These are phyloP conservation scores for Fusarium nanum DNA, from an alignment of 2,329 filamentous ascomycete genomes.

Conservation along the genomic window DNA sequence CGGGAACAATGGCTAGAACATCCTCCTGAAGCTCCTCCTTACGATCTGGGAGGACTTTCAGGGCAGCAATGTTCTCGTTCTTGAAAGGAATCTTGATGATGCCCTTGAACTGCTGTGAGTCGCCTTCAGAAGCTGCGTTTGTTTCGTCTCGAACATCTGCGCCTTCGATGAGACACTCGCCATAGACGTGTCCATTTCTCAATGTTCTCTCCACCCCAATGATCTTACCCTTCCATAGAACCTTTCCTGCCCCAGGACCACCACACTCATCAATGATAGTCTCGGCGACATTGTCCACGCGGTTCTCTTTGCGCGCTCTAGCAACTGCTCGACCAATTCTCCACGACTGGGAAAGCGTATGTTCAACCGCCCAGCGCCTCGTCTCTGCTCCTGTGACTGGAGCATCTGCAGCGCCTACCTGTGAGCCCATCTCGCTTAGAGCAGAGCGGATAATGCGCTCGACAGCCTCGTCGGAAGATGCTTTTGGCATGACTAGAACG, in stretches of 20 bases:
- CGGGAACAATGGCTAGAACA: constrained; percentile 66
- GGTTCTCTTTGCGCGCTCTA: constrained; percentile 60
- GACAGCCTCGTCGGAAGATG: constrained; percentile 58
- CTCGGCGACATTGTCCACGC: constrained; percentile 66
- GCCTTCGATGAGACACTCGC: constrained; percentile 67
- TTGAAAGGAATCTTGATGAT: constrained; percentile 75
- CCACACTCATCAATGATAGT: constrained; percentile 69
- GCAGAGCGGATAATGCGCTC: constrained; percentile 64
- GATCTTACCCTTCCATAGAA: constrained; percentile 74
- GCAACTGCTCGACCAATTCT: constrained; percentile 71
- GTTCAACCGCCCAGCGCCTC: constrained; percentile 62
- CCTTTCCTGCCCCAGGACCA: constrained; percentile 62
- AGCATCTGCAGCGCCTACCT: constrained; percentile 61
- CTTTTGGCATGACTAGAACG: constrained; percentile 61
- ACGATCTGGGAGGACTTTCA: constrained; percentile 50
- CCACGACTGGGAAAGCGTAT: constrained; percentile 66
- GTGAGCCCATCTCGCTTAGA: constrained; percentile 66
- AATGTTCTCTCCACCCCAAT: constrained; percentile 67
- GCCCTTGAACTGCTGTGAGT: constrained; percentile 54
- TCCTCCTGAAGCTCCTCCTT: constrained; percentile 55
- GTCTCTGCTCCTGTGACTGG: constrained; percentile 63
- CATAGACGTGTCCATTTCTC: constrained; percentile 68
- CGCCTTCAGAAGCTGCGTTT: constrained; percentile 1
- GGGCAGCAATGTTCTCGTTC: constrained; percentile 77
- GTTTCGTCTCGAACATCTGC: constrained; percentile 54